phyloP scores from a whole-genome alignment of 345 rosid species.

The Adansonia digitata region DNA sequence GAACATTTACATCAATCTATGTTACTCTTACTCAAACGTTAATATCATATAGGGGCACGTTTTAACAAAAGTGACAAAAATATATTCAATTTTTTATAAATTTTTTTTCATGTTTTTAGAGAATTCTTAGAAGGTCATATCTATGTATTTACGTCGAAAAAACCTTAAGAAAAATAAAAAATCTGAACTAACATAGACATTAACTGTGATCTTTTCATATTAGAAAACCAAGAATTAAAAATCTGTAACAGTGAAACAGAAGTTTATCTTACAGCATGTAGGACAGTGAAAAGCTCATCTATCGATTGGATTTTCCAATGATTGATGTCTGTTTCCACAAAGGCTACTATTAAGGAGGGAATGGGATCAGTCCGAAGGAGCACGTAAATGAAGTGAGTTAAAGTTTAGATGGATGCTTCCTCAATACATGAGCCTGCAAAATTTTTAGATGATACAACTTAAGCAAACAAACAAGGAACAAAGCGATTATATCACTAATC shows the following conservation, averaged over 20 bases:
- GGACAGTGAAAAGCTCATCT: conserved; percentile 77
- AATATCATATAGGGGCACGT: too few relatives aligned
- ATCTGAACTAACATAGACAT: not conserved
- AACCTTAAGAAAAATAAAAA: too few relatives aligned
- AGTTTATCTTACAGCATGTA: conserved; percentile 58
- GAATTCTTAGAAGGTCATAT: too few relatives aligned
- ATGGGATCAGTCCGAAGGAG: conserved; percentile 72
- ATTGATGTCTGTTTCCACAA: conserved; percentile 51
- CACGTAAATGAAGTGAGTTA: conserved; percentile 65
- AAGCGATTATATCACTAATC: too few relatives aligned
- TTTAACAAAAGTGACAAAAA: too few relatives aligned
- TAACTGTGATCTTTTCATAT: not conserved
- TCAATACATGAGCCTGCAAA: conserved; percentile 68
- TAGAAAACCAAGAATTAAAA: not conserved
- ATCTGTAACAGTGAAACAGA: not conserved
- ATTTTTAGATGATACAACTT: not conserved
- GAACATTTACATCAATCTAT: too few relatives aligned
- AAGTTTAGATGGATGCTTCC: conserved; percentile 73
- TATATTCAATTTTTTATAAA: too few relatives aligned
- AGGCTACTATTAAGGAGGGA: conserved; percentile 62
- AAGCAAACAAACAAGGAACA: not conserved
- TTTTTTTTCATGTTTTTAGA: too few relatives aligned
- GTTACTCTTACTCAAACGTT: too few relatives aligned
- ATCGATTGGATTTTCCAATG: conserved; percentile 61
- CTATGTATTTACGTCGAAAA: too few relatives aligned